A percentile compares a stretch with the other conserved stretches of the same genome.
These are phyloP conservation scores for Houttuynia cordata DNA, from an alignment of 164 flowering plant species.

Conservation along the genomic window DNA sequence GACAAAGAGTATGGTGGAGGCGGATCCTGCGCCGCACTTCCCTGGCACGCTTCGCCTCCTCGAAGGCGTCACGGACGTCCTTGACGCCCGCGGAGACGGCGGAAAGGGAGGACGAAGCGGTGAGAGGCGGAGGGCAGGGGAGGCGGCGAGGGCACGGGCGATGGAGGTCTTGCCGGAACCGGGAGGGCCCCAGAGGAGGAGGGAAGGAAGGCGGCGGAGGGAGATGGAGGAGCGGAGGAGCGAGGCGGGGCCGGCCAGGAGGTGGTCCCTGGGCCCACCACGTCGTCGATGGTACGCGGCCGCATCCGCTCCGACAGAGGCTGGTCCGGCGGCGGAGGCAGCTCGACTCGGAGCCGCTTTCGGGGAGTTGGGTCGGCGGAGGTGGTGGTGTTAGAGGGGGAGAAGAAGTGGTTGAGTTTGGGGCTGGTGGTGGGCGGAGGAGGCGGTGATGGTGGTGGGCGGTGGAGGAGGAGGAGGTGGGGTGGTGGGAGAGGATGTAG, in stretches of 20 bases:
- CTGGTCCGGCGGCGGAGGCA: neutral
- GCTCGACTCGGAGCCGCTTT: conserved; percentile 18
- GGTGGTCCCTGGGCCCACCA: conserved; percentile 80
- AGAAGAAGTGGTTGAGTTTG: conserved; percentile 2
- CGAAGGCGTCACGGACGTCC: conserved; percentile 73
- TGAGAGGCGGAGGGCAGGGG: conserved; percentile 19
- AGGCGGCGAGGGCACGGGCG: conserved; percentile 50
- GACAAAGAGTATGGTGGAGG: conserved; percentile 55
- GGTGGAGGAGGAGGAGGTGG: conserved; percentile 5
- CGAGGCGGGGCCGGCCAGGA: conserved; percentile 29
- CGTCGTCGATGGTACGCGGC: conserved; percentile 47
- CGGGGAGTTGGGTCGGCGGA: conserved; percentile 2
- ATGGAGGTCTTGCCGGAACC: conserved; percentile 89
- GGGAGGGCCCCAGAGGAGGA: conserved; percentile 87
- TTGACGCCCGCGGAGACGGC: conserved; percentile 78
- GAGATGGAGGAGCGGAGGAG: conserved; percentile 40
- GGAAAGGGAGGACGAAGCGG: conserved; percentile 52
- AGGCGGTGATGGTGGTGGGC: neutral
- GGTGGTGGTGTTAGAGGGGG: conserved; percentile 1
- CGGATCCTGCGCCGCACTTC: conserved; percentile 2
- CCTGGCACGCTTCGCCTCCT: conserved; percentile 40
- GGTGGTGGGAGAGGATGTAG: conserved; percentile 40
- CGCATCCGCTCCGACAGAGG: conserved; percentile 81
- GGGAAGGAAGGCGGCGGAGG: conserved; percentile 50
- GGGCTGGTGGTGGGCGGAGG: conserved; percentile 25